Percentiles rank a stretch among this genome's conserved stretches.
Evolutionary conservation across 805 yeast genomes (phyloP).

Genomic region (Wickerhamiella domercqiae): DNA sequence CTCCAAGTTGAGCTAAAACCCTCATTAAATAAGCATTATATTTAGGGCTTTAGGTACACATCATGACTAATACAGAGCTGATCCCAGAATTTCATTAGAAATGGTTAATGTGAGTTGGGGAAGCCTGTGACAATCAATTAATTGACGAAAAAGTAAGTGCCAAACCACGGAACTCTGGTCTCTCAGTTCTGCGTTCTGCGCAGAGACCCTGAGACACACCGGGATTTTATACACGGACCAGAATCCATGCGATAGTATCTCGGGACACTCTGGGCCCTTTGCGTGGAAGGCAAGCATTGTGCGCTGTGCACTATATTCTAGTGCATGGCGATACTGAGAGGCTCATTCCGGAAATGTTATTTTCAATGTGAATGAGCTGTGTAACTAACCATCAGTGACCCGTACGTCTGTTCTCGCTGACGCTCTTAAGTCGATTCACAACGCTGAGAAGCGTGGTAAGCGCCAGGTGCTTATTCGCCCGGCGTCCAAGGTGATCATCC

Average conservation of each 20-base stretch:
- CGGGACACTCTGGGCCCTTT: slow-evolving; percentile 21
- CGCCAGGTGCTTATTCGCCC: slow-evolving; percentile 98
- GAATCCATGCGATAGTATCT: slow-evolving; percentile 12
- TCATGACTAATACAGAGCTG: slow-evolving; percentile 1
- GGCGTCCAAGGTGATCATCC: slow-evolving; percentile 94
- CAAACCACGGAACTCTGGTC: slow-evolving; percentile 18
- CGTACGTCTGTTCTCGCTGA: slow-evolving; percentile 97
- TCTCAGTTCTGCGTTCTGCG: no score
- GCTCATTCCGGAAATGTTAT: not conserved
- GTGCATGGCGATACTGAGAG: no score
- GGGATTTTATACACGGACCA: slow-evolving; percentile 15
- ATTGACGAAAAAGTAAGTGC: slow-evolving; percentile 17
- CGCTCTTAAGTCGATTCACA: slow-evolving; percentile 95
- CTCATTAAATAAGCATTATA: slow-evolving; percentile 3
- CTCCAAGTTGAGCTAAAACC: no score
- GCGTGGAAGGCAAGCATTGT: no score
- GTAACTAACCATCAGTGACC: slow-evolving; percentile 45
- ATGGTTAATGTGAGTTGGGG: no score
- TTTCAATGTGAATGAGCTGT: slow-evolving; percentile 5
- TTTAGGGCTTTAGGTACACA: slow-evolving; percentile 2
- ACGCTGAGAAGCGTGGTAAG: slow-evolving; percentile 98
- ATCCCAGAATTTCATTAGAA: no score
- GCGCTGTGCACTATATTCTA: slow-evolving; percentile 7
- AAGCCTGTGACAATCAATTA: no score
- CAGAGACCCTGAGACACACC: slow-evolving; percentile 20